Base-by-base conservation (phyloP, 345 rosid species). In the Moringa oleifera region DNA sequence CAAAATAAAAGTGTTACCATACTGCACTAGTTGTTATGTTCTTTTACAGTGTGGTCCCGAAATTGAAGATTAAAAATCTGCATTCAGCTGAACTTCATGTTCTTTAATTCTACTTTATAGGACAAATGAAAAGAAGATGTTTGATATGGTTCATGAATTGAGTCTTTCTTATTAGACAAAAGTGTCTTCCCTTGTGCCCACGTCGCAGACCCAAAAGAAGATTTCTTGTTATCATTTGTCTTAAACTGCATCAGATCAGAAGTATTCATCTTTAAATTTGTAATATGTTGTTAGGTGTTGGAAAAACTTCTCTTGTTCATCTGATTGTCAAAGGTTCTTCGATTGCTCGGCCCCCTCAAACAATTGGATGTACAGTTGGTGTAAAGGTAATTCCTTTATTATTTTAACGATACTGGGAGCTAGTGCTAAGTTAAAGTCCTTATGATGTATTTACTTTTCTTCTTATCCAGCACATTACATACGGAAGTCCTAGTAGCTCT, bases 221-320 rank as follows among this genome's bases (percentile, higher is more conserved):
- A 18, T 4, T 4, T 19, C 54, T 51, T 51, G 54, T 20, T 12
- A 2, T 18, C n/a, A 20, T 0, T 10, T 51, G 2, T 20, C 20
- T 18, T 51, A 20, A 24, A 51, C 53, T n/a, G 51, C 57, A 59
- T 62, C 49, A n/a, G 56, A 37, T 54, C 59, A 55, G 54, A n/a
- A 16, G 58, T 7, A n/a, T 57, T 61, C 58, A 41, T 70, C 53
- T 69, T 64, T 28, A 47, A 52, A 68, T 51, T 51, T 57, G 11
- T 24, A n/a, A 58, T 58, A 7, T 23, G 67, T 65, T 58, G 18
- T 58, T 49, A 90, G 99, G 99, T 70, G 99, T 91, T 36, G 97
- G 99, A 57, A 95, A 95, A 81, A 77, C 90, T 45, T 95, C 99
- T 71, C 86, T 95, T 53, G 96, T 87, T 69, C 86, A 95, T 82